Evolutionary conservation across 495 filamentous ascomycete genomes (phyloP), one percentile per base, ranked within the genome.

Genomic region (Penicillium tannophilum): DNA sequence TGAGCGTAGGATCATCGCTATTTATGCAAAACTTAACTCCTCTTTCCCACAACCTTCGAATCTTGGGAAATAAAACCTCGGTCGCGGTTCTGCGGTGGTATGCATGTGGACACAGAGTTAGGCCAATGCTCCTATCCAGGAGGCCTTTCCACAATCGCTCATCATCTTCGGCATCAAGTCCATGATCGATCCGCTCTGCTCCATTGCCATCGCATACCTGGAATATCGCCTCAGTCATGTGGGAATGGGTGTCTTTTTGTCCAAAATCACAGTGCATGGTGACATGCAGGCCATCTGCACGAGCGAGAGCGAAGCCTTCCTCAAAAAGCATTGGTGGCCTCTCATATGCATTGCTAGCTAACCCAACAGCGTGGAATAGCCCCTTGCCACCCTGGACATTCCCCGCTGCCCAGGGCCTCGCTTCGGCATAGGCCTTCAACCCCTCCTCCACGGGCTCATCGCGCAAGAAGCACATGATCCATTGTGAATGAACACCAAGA

Each of bases 181-280:
- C 76, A 63, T 79, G 74, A 63, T 79, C 76, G 52, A 79, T 78
- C 1, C 76, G 62, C 41, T 79, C 74, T 5, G 58, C 54, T 0
- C 70, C 71, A 14, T n/a, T 11, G 0, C 68, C 67, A 17, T 35
- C 64, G 48, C 69, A 66, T 2, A 78, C 67, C 35, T 61, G 54
- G 36, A 68, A 72, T 8, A 75, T 67, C 12, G 69, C 71, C 52
- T 78, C 64, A 6, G 44, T 53, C 19, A 79, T 67, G 59, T 79
- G 75, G 19, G 65, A 66, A 46, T 66, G 62, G 3, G 74, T 72
- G 54, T 77, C 72, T 50, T 72, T 68, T 56, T 77, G 70, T 33
- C 71, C 76, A 42, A 77, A 74, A 46, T 79, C 76, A 59, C 76
- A 79, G 51, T 79, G 76, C 69, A 71, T 71, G 4, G 76, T 78